Conservation (phyloP, 2,329 filamentous ascomycete genomes). For the Diaporthe sp. region DNA sequence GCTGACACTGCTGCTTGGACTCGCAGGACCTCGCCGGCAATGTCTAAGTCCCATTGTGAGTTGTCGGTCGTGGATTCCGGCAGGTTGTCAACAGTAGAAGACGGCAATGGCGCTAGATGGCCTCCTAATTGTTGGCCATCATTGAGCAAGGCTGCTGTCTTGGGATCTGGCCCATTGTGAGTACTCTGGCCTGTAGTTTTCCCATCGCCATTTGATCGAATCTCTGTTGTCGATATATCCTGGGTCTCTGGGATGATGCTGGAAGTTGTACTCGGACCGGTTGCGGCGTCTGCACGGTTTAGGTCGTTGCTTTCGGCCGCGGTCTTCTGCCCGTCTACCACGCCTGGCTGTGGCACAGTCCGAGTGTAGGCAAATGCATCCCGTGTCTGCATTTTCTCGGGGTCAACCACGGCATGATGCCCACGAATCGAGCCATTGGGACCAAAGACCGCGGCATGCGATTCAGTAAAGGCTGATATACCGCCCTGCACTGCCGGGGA, state of each 20-base stretch:
- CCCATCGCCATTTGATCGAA: background rate
- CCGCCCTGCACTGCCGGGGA: slow-evolving; percentile 60
- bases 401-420: slow-evolving; percentile 48
- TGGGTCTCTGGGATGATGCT: background rate
- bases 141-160: slow-evolving; percentile 46
- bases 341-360: slow-evolving; percentile 37
- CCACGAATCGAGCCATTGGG: slow-evolving; percentile 50
- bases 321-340: slow-evolving; percentile 34
- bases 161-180: slow-evolving; percentile 42
- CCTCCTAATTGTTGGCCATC: slow-evolving; percentile 44
- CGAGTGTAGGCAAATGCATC: slow-evolving; percentile 41
- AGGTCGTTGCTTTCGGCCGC: slow-evolving; percentile 36
- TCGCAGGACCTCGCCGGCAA: slow-evolving; percentile 72
- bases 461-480: slow-evolving; percentile 46
- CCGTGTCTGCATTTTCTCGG: slow-evolving; percentile 44
- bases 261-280: slow-evolving; percentile 46
- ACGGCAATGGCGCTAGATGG: slow-evolving; percentile 4
- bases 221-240: background rate
- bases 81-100: slow-evolving; percentile 47
- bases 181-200: slow-evolving; percentile 29
- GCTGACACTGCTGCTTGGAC: slow-evolving; percentile 71
- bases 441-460: slow-evolving; percentile 48
- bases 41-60: slow-evolving; percentile 74
- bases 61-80: slow-evolving; percentile 70
- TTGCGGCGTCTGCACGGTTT: slow-evolving; percentile 41